Conservation (phyloP, 495 filamentous ascomycete species). For the Venustampulla echinocandica region DNA sequence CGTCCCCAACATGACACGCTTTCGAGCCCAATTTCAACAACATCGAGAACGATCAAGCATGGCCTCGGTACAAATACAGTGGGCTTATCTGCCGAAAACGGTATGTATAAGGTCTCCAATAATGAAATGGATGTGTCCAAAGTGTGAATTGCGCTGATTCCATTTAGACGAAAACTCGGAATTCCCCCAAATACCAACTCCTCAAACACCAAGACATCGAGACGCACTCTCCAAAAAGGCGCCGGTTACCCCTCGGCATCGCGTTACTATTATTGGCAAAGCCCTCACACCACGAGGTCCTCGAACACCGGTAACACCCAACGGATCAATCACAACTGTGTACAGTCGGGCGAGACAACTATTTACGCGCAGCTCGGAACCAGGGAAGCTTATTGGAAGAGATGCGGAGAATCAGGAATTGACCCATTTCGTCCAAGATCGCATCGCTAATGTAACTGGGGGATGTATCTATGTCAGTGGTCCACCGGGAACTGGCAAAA, state of each 20-base stretch:
- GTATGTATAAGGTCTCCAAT: conserved; percentile 1
- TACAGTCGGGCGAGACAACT: conserved; percentile 83
- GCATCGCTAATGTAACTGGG: conserved; percentile 49
- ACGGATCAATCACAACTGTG: conserved; percentile 50
- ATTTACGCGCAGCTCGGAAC: conserved; percentile 70
- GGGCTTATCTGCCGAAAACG: conserved; percentile 13
- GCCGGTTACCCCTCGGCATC: conserved; percentile 61
- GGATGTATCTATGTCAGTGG: conserved; percentile 95
- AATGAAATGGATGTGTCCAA: not conserved
- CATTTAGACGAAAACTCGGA: conserved; percentile 18
- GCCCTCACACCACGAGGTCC: conserved; percentile 60
- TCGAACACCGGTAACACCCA: conserved; percentile 57
- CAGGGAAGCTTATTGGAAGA: conserved; percentile 70
- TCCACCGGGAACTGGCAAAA: conserved; percentile 93
- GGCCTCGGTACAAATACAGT: conserved; percentile 2
- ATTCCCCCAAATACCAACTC: conserved; percentile 27
- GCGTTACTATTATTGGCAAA: conserved; percentile 52
- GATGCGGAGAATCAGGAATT: conserved; percentile 71
- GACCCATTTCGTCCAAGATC: conserved; percentile 55
- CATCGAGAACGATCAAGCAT: conserved; percentile 16
- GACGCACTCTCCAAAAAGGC: conserved; percentile 54
- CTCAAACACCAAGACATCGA: conserved; percentile 58
- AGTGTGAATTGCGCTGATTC: not conserved
- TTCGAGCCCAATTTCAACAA: conserved; percentile 13
- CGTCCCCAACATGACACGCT: conserved; percentile 17